phyloP scores from a whole-genome alignment of 2,329 filamentous ascomycete genomes.

The Sphaerulina musiva region DNA sequence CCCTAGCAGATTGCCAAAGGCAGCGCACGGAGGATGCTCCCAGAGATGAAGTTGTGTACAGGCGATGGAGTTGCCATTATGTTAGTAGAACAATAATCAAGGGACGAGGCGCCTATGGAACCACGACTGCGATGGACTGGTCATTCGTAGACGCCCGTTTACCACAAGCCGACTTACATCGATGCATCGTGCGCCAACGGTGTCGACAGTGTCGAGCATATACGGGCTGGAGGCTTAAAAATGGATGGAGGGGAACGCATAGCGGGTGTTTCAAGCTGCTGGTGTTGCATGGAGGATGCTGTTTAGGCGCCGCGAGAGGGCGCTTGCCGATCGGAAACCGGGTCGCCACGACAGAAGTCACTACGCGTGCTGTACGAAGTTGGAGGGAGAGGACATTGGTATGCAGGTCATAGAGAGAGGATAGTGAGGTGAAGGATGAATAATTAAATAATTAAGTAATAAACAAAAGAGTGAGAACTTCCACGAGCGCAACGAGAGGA shows the following conservation, averaged over 20 bases:
- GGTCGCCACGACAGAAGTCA: not conserved
- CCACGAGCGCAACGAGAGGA: too few species aligned
- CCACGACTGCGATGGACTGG: not conserved
- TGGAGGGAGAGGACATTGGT: not conserved
- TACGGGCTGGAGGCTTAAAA: constrained; percentile 7
- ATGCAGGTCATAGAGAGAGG: not conserved
- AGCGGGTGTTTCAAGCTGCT: constrained; percentile 11
- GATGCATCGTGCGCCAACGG: not conserved
- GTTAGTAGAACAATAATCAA: not conserved
- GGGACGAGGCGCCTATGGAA: not conserved
- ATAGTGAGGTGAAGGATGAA: not conserved
- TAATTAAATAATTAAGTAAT: not conserved
- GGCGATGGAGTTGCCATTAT: not conserved
- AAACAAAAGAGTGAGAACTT: not conserved
- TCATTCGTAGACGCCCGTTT: not conserved
- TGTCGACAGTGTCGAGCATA: constrained; percentile 10
- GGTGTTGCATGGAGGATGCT: not conserved
- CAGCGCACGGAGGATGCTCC: not conserved
- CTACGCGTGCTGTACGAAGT: not conserved
- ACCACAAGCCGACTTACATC: not conserved
- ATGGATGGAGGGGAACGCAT: constrained; percentile 5
- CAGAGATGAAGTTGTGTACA: not conserved
- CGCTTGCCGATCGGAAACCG: constrained; percentile 2
- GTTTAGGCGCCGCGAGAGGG: constrained; percentile 3
- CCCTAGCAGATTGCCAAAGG: not conserved